Conservation (phyloP, 2,329 filamentous ascomycete genomes). For the Westerdykella aurantiaca region DNA sequence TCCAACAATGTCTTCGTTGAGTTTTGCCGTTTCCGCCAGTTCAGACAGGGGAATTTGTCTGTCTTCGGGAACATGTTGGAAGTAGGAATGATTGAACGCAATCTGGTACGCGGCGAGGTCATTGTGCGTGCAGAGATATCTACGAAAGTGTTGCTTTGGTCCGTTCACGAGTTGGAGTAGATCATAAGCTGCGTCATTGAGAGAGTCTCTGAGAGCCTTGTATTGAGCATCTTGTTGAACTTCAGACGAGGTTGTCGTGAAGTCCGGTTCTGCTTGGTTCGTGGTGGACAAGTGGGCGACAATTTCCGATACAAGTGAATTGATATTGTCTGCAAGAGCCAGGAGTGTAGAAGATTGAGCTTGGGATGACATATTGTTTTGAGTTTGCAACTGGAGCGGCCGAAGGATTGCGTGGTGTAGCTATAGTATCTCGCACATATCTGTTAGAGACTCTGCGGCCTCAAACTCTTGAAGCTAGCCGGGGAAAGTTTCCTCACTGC, state of each 20-base stretch:
- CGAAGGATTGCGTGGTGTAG: no score
- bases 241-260: slow-evolving; percentile 5
- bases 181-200: slow-evolving; percentile 14
- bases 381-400: no score
- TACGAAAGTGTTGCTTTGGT: slow-evolving; percentile 9
- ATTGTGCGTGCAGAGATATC: slow-evolving; percentile 12
- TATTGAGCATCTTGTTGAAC: slow-evolving; percentile 8
- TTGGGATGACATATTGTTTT: no score
- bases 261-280: slow-evolving; percentile 10
- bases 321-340: slow-evolving; percentile 9
- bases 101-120: slow-evolving; percentile 18
- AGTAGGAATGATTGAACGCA: slow-evolving; percentile 15
- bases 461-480: no score
- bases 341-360: slow-evolving; percentile 3
- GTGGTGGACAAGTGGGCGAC: slow-evolving; percentile 7
- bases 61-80: slow-evolving; percentile 10
- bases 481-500: no score
- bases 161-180: slow-evolving; percentile 7
- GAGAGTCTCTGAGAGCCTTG: slow-evolving; percentile 8
- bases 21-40: slow-evolving; percentile 10
- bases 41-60: slow-evolving; percentile 5
- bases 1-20: slow-evolving; percentile 12
- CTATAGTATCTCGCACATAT: no score
- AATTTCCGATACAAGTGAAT: slow-evolving; percentile 9
- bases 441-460: no score